Percentiles rank a stretch among this genome's conserved stretches.
Conservation (phyloP, 371 early-diverging fungal species). For the Syncephalastrum sp. region DNA sequence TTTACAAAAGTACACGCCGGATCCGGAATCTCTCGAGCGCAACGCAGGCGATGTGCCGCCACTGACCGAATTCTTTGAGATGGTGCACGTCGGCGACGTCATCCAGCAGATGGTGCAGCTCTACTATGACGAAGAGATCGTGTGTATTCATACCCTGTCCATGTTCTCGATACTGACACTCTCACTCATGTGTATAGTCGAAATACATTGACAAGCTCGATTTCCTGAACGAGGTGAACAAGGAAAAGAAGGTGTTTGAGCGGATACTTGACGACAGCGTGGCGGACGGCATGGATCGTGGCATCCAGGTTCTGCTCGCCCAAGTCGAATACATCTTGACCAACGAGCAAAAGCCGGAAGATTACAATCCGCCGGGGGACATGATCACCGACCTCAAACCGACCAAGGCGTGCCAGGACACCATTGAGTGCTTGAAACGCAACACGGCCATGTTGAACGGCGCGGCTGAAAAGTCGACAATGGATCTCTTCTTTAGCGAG, state of each 20-base stretch:
- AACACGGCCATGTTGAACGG: conserved; percentile 74
- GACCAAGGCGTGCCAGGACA: conserved; percentile 69
- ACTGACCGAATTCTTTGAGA: conserved; percentile 80
- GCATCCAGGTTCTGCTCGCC: conserved; percentile 75
- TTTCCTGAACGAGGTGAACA: conserved; percentile 78
- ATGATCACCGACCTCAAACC: conserved; percentile 57
- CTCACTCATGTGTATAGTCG: conserved; percentile 12
- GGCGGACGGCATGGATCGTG: conserved; percentile 83
- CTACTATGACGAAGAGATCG: conserved; percentile 72
- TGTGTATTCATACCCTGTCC: conserved; percentile 19
- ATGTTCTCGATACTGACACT: too few relatives aligned
- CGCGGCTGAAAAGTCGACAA: conserved; percentile 81
- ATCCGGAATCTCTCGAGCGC: conserved; percentile 24
- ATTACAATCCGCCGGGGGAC: conserved; percentile 68
- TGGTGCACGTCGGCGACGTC: conserved; percentile 85
- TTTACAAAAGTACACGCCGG: conserved; percentile 52
- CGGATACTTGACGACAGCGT: conserved; percentile 79
- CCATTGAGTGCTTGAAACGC: conserved; percentile 74
- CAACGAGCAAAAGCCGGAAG: conserved; percentile 59
- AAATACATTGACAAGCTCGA: conserved; percentile 78
- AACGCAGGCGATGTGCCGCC: conserved; percentile 41
- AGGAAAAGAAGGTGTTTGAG: conserved; percentile 84
- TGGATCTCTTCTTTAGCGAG: conserved; percentile 89
- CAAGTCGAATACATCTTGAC: conserved; percentile 76
- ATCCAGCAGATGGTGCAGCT: conserved; percentile 88